Evolutionary conservation across 805 yeast species (phyloP), one percentile per base, ranked within the genome.

Genomic region (Lachancea quebecensis): DNA sequence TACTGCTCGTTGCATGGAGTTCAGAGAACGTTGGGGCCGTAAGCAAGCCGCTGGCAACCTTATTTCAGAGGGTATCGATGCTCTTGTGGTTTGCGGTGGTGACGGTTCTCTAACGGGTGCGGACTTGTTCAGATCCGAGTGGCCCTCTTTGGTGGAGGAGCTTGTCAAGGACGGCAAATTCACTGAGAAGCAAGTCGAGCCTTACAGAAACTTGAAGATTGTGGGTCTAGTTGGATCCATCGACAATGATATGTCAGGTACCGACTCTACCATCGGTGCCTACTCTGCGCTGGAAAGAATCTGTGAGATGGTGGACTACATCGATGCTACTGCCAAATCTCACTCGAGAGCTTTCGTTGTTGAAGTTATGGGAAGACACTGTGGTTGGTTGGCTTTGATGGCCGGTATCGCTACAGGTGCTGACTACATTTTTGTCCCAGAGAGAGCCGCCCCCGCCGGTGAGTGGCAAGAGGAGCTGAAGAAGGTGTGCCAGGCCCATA

Each of bases 81-180:
- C 96, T 1, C 73, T 93, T 48, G 81, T 93, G 50, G 97, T 93
- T 12, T 87, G 96, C 70, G 99, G 99, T 59, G 99, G 99, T 71
- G 99, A 93, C 66, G 99, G 99, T 42, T 90, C 98, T 1, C 74
- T 93, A 50, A 93, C 99, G 1, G 99, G 99, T 59, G 99, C 99
- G 11, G 98, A 93, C 65, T 69, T 85, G 53, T 89, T 93, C 74
- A 79, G 99, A 64, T 66, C 79, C 29, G 99, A 93, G 66, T 93
- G 99, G 99, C 96, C 97, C 2, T 74, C 84, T 7, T 74, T 93
- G 53, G 74, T 93, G 32, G 70, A 74, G 44, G 97, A 93, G 60
- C 75, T 93, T 47, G 74, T 74, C 21, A 62, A 66, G 2, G 75
- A 68, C 4, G 77, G 78, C 9, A 72, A 71, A 45, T 71, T 91